A percentile compares a stretch with the other conserved stretches of the same genome.
These are phyloP conservation scores for Castanea sativa DNA, from an alignment of 306 rosid species.

Conservation along the genomic window DNA sequence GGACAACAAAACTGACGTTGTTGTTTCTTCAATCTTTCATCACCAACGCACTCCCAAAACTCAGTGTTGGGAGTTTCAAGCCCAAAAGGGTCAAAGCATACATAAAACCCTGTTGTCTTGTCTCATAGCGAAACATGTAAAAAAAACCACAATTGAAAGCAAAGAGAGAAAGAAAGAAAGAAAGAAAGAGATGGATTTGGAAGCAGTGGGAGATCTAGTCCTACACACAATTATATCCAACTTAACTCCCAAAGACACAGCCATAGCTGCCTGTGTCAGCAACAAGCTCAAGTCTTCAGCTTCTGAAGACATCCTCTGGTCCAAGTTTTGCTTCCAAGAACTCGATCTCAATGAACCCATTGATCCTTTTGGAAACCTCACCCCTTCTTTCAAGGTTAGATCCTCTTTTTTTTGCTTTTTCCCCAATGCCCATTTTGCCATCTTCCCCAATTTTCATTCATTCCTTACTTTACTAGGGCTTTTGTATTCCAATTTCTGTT, in stretches of 20 bases:
- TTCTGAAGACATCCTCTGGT: conserved; percentile 73
- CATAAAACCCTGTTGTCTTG: too few species aligned
- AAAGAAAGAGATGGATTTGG: conserved; percentile 43
- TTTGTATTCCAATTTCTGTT: too few species aligned
- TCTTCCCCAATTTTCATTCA: background rate
- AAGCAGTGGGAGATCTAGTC: conserved; percentile 68
- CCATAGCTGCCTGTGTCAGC: conserved; percentile 52
- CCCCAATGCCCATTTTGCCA: background rate
- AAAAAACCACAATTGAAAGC: background rate
- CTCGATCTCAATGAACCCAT: conserved; percentile 49
- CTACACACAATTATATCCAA: conserved; percentile 44
- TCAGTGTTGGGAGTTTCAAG: too few species aligned
- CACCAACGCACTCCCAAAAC: too few species aligned
- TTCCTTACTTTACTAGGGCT: background rate
- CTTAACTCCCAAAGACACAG: conserved; percentile 54
- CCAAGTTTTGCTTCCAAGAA: conserved; percentile 49
- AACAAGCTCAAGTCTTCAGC: conserved; percentile 49
- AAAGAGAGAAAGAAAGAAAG: background rate
- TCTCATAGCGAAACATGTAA: too few species aligned
- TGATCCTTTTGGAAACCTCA: conserved; percentile 57
- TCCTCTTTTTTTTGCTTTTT: background rate
- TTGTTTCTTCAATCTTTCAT: too few species aligned
- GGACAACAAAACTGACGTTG: too few species aligned
- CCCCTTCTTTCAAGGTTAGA: conserved; percentile 70
- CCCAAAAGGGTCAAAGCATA: too few species aligned